phyloP scores from a whole-genome alignment of 257 asterid genomes.

The Perilla frutescens region DNA sequence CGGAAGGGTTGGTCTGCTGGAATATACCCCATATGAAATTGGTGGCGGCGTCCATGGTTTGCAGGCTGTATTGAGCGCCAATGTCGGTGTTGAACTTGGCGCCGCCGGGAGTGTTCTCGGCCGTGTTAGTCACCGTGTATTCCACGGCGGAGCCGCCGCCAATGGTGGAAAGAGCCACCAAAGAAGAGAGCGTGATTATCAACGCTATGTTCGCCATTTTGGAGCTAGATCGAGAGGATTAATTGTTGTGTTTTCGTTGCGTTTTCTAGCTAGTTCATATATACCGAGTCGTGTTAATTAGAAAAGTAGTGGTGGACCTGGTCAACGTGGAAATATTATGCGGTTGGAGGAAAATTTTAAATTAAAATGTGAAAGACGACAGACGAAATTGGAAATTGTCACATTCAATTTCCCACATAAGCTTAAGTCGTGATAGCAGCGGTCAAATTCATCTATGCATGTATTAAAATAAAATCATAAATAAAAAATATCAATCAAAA shows the following conservation, averaged over 20 bases:
- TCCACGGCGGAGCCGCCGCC: conserved; percentile 44
- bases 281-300: no score
- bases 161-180: conserved; percentile 33
- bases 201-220: conserved; percentile 29
- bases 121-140: conserved; percentile 52
- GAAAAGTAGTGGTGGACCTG: no score
- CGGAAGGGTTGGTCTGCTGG: conserved; percentile 48
- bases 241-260: not conserved
- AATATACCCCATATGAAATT: conserved; percentile 51
- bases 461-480: no score
- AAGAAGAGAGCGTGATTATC: conserved; percentile 11
- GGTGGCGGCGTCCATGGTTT: conserved; percentile 33
- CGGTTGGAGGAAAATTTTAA: no score
- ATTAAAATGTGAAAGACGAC: no score
- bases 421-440: no score
- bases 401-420: no score
- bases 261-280: no score
- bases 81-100: conserved; percentile 51
- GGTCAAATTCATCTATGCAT: no score
- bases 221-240: not conserved
- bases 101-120: conserved; percentile 58
- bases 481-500: no score
- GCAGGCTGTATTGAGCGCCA: conserved; percentile 40
- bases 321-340: no score
- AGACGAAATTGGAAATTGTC: no score